Percentiles rank a stretch among this genome's conserved stretches.
phyloP scores from a whole-genome alignment of 176 grass and related monocot genomes.

The Sorghum bicolor region DNA sequence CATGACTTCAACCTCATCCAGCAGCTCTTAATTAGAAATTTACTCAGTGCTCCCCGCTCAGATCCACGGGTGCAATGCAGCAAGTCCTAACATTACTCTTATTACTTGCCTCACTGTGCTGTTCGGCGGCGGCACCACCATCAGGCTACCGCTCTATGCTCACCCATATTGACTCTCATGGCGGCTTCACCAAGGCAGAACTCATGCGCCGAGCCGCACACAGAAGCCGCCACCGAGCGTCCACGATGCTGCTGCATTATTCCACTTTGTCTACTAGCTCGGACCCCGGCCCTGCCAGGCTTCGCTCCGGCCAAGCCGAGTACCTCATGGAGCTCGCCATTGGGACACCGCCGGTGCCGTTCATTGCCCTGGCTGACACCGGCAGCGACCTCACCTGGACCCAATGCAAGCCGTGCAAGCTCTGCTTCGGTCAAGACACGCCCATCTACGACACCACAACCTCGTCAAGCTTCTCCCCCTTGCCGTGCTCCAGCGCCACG shows the following conservation, averaged over 20 bases:
- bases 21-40: neutral
- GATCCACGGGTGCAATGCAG: neutral
- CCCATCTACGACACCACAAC: neutral
- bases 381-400: slow-evolving; percentile 55
- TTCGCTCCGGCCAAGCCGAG: neutral
- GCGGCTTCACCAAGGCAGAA: neutral
- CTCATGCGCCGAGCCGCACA: neutral
- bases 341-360: slow-evolving; percentile 19
- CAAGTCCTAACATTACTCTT: neutral
- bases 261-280: neutral
- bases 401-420: slow-evolving; percentile 32
- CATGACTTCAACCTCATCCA: no score
- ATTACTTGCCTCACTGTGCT: neutral
- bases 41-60: neutral
- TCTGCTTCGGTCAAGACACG: neutral
- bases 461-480: neutral
- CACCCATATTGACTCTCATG: slow-evolving; percentile 16
- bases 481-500: neutral
- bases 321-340: slow-evolving; percentile 39
- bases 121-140: neutral
- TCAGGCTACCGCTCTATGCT: neutral
- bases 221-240: neutral
- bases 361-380: slow-evolving; percentile 26
- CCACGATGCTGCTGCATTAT: no score
- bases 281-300: neutral